A percentile compares a stretch with the other conserved stretches of the same genome.
Evolutionary conservation across 148 eudicot genomes (phyloP).

Genomic region (Rhododendron mucronatum): DNA sequence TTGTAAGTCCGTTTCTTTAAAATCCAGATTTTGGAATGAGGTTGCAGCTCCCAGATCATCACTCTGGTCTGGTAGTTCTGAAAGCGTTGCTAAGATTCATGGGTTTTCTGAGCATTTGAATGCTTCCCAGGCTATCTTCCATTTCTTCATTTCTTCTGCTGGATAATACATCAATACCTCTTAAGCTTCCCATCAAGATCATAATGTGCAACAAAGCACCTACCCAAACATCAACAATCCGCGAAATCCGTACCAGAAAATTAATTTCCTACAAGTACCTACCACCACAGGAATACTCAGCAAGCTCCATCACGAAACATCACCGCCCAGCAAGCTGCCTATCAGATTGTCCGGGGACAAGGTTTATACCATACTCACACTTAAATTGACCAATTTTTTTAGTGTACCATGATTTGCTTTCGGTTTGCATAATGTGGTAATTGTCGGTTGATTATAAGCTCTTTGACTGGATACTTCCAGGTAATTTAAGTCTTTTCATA

Average conservation of each 20-base stretch:
- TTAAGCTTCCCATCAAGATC: conserved; percentile 18
- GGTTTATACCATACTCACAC: conserved; percentile 38
- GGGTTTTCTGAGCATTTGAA: conserved; percentile 35
- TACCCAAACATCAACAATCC: conserved; percentile 16
- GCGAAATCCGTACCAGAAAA: conserved; percentile 23
- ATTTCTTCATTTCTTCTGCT: conserved; percentile 9
- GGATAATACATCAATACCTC: conserved; percentile 25
- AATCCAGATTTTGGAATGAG: conserved; percentile 42
- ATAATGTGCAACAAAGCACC: conserved; percentile 13
- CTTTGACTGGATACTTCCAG: conserved; percentile 18
- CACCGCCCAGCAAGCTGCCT: conserved; percentile 21
- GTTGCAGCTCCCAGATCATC: conserved; percentile 33
- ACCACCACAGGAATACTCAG: conserved; percentile 19
- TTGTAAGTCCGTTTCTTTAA: not conserved
- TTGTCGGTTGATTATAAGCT: not conserved
- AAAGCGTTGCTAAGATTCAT: conserved; percentile 23
- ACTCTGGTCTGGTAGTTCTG: conserved; percentile 21
- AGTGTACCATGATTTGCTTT: not conserved
- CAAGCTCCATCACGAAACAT: conserved; percentile 27
- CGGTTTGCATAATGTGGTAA: conserved; percentile 3
- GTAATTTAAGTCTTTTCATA: conserved; percentile 5
- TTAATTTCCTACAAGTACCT: conserved; percentile 16
- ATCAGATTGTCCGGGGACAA: conserved; percentile 22
- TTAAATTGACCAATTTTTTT: conserved; percentile 13
- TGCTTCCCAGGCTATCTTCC: conserved; percentile 20